phyloP scores from a whole-genome alignment of 371 early-diverging fungal species.

The Blastocladiella emersonii region DNA sequence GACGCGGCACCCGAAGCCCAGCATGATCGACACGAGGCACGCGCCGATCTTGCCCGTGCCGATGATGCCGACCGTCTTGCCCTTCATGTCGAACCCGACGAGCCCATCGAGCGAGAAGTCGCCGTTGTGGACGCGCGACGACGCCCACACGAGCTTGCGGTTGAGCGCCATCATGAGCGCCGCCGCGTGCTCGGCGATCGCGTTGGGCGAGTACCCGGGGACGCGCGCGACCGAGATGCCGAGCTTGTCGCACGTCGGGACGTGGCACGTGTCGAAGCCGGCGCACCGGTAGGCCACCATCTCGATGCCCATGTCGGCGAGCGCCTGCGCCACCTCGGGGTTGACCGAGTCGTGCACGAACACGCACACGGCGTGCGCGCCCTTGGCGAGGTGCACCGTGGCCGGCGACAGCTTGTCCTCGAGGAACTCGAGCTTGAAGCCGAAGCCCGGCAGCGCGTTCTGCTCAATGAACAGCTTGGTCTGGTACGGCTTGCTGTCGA shows the following conservation, averaged over 20 bases:
- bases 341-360: slow-evolving; percentile 27
- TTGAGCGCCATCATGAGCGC: slow-evolving; percentile 22
- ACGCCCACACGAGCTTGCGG: slow-evolving; percentile 21
- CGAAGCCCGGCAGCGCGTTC: neutral
- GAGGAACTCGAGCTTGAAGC: slow-evolving; percentile 6
- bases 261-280: slow-evolving; percentile 25
- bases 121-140: slow-evolving; percentile 13
- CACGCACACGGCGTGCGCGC: slow-evolving; percentile 19
- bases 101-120: slow-evolving; percentile 24
- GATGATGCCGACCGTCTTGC: slow-evolving; percentile 26
- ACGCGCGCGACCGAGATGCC: slow-evolving; percentile 22
- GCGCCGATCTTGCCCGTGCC: slow-evolving; percentile 31
- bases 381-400: slow-evolving; percentile 5
- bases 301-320: slow-evolving; percentile 16
- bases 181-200: slow-evolving; percentile 28
- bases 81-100: slow-evolving; percentile 27
- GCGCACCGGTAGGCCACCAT: slow-evolving; percentile 28
- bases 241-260: slow-evolving; percentile 15
- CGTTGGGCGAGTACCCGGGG: slow-evolving; percentile 26
- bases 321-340: slow-evolving; percentile 15
- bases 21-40: slow-evolving; percentile 24
- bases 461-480: slow-evolving; percentile 1
- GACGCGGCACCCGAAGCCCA: slow-evolving; percentile 26
- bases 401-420: slow-evolving; percentile 4
- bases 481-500: slow-evolving; percentile 10